phyloP scores from a whole-genome alignment of 805 yeast genomes.

The Starmerella vitae region DNA sequence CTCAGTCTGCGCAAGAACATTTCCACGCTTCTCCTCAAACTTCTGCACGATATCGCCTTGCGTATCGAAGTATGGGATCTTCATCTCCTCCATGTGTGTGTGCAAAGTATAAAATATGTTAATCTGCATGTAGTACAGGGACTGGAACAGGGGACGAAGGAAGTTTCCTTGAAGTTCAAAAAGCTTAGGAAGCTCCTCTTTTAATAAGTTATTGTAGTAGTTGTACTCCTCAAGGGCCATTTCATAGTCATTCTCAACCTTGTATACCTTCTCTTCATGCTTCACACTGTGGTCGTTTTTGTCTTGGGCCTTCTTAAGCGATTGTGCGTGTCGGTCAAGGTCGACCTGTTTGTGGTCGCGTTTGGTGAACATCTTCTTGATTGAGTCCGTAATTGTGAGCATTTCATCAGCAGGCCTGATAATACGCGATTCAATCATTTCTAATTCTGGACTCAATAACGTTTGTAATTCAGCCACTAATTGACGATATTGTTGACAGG shows the following conservation, averaged over 20 bases:
- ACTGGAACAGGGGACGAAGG: conserved; percentile 84
- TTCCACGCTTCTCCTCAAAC: conserved; percentile 69
- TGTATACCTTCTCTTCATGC: conserved; percentile 83
- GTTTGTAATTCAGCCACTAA: conserved; percentile 77
- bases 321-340: conserved; percentile 68
- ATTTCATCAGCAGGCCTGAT: conserved; percentile 87
- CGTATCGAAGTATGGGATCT: conserved; percentile 90
- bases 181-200: conserved; percentile 74
- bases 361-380: conserved; percentile 88
- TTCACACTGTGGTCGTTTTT: conserved; percentile 75
- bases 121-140: conserved; percentile 93
- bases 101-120: conserved; percentile 89
- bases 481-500: conserved; percentile 80
- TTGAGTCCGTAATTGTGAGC: conserved; percentile 62
- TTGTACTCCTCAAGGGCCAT: conserved; percentile 92
- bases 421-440: conserved; percentile 77
- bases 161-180: conserved; percentile 84
- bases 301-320: conserved; percentile 56
- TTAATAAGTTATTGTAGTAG: conserved; percentile 89
- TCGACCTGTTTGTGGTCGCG: conserved; percentile 93
- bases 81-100: conserved; percentile 85
- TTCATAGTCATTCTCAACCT: conserved; percentile 76
- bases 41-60: conserved; percentile 71
- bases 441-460: conserved; percentile 81
- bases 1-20: conserved; percentile 79